These are phyloP conservation scores for Hysterangium stoloniferum DNA, from an alignment of 768 basidiomycete species.

Conservation along the genomic window DNA sequence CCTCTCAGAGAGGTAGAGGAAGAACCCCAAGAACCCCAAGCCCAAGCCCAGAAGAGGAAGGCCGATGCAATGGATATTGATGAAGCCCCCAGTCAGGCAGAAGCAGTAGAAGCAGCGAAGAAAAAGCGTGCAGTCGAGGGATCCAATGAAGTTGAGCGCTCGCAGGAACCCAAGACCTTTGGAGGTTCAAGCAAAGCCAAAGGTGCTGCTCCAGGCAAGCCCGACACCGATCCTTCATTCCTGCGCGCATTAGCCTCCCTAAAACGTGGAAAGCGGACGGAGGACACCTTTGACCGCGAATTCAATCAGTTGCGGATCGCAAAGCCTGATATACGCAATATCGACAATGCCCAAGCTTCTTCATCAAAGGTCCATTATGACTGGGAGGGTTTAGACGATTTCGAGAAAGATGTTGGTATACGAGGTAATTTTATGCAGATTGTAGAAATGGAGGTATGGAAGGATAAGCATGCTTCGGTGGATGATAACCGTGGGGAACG, in stretches of 20 bases:
- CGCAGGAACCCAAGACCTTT: slow-evolving; percentile 18
- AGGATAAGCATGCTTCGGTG: slow-evolving; percentile 18
- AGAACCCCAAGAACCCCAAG: background rate
- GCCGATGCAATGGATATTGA: slow-evolving; percentile 29
- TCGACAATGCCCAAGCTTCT: background rate
- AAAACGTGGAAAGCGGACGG: slow-evolving; percentile 57
- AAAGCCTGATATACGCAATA: slow-evolving; percentile 43
- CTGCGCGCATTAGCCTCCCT: slow-evolving; percentile 67
- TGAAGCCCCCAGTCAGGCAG: slow-evolving; percentile 20
- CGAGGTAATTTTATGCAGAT: slow-evolving; percentile 79
- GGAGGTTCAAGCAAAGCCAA: slow-evolving; percentile 10
- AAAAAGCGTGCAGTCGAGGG: slow-evolving; percentile 40
- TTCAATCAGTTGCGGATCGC: slow-evolving; percentile 72
- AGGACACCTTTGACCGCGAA: slow-evolving; percentile 69
- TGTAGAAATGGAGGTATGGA: slow-evolving; percentile 52
- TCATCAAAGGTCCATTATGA: slow-evolving; percentile 40
- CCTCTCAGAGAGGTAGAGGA: slow-evolving; percentile 4
- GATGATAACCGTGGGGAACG: slow-evolving; percentile 13
- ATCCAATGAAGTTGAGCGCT: slow-evolving; percentile 25
- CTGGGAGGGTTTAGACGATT: slow-evolving; percentile 57
- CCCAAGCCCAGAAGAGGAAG: slow-evolving; percentile 29
- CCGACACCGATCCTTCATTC: slow-evolving; percentile 62
- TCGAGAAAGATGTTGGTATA: slow-evolving; percentile 52
- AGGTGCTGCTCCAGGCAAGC: slow-evolving; percentile 38
- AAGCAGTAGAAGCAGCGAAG: slow-evolving; percentile 26